Evolutionary conservation across 345 rosid species (phyloP), one percentile per base, ranked within the genome.

Genomic region (Moricandia moricandioides): DNA sequence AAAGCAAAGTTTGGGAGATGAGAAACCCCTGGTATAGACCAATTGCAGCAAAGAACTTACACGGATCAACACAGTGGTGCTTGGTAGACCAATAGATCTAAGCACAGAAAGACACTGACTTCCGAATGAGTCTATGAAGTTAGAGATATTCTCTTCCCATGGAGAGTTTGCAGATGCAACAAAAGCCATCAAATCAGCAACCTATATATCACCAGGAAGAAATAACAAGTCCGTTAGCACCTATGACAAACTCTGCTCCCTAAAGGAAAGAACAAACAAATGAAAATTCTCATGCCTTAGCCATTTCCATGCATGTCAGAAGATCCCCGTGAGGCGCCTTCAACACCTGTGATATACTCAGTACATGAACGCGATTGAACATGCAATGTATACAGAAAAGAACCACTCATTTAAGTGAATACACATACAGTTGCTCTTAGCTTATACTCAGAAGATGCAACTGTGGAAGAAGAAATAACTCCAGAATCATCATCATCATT

Each of bases 131-230:
- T 95, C 97, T 14, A 92, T 82, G 69, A 67, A 88, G 78, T 83
- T 78, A 8, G 77, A 79, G 52, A 39, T 35, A 59, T 74, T 80
- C 64, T 84, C 93, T 21, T 21, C 24, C 24, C 24, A 21, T 21
- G 24, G 24, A 21, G 24, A 21, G 67, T 73, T 85, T 13, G 86
- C 90, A 69, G 97, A 92, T 71, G 90, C 96, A 80, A 91, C 99
- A 82, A 94, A 94, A 75, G 93, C 97, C 73, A 94, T 83, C 76
- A 91, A 86, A 89, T 94, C 99, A 61, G 97, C 97, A 79, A 88
- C 96, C 98, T 94, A 74, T 60, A 65, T 57, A 21, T 21, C 24
- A 21, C 24, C 24, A 21, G 2, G 24, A 66, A 60, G 63, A 59
- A 7, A 79, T 56, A 14, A 60, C 3, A 33, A 45, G 5, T 29